Evolutionary conservation across 2,329 filamentous ascomycete species (phyloP).

Genomic region (Cordyceps farinosa): DNA sequence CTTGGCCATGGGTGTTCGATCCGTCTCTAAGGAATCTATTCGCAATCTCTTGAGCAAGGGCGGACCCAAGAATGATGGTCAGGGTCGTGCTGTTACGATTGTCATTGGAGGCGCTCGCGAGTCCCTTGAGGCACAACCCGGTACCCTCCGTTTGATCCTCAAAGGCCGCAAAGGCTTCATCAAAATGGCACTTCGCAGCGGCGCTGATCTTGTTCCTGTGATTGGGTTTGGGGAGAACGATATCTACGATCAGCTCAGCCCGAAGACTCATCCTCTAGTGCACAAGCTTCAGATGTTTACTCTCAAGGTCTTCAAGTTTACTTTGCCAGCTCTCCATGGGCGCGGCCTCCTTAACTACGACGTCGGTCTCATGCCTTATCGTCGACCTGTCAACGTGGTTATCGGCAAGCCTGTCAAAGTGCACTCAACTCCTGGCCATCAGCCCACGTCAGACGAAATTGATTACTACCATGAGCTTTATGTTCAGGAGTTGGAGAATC

Average conservation of each 20-base stretch:
- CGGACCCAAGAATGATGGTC: conserved; percentile 72
- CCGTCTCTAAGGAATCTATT: conserved; percentile 85
- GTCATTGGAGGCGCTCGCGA: conserved; percentile 91
- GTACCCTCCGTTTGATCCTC: conserved; percentile 72
- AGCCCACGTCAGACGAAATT: conserved; percentile 71
- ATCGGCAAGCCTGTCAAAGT: conserved; percentile 78
- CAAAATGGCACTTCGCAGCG: conserved; percentile 85
- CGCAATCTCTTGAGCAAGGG: conserved; percentile 81
- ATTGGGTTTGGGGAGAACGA: conserved; percentile 95
- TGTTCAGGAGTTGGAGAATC: conserved; percentile 65
- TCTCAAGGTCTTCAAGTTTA: conserved; percentile 87
- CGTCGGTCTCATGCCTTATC: conserved; percentile 92
- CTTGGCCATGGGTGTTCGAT: conserved; percentile 80
- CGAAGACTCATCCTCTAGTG: conserved; percentile 71
- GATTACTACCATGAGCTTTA: conserved; percentile 78
- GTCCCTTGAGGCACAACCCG: conserved; percentile 81
- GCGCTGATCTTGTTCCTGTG: conserved; percentile 91
- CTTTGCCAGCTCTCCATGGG: conserved; percentile 84
- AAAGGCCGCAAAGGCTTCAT: conserved; percentile 86
- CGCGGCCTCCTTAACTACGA: conserved; percentile 97
- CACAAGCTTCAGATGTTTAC: conserved; percentile 78
- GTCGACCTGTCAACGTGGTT: conserved; percentile 81
- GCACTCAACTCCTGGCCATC: conserved; percentile 48
- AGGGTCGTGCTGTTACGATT: conserved; percentile 94
- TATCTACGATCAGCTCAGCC: conserved; percentile 84